phyloP scores from a whole-genome alignment of 352 stramenopile species.

The Phytophthora sp. region DNA sequence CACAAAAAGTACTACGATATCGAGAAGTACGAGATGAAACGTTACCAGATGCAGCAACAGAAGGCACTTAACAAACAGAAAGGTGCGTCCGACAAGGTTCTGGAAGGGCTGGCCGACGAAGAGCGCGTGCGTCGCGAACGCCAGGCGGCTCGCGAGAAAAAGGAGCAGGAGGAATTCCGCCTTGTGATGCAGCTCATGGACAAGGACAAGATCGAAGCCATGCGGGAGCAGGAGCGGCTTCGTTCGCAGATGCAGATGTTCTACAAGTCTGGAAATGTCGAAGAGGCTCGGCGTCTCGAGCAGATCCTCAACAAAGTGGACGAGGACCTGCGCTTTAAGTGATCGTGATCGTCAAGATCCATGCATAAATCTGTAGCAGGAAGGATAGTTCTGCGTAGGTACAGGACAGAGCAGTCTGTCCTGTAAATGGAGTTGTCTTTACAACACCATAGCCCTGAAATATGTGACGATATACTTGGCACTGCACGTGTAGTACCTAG shows the following conservation, averaged over 20 bases:
- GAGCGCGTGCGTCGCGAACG: slow-evolving; percentile 71
- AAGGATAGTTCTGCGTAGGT: background rate
- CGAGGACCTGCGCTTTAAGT: slow-evolving; percentile 48
- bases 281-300: slow-evolving; percentile 85
- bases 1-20: slow-evolving; percentile 99
- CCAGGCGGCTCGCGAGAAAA: slow-evolving; percentile 51
- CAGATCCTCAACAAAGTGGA: slow-evolving; percentile 73
- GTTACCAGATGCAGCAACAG: slow-evolving; percentile 88
- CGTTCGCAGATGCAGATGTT: slow-evolving; percentile 90
- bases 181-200: slow-evolving; percentile 86
- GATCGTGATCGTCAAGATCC: too few species aligned
- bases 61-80: slow-evolving; percentile 49
- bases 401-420: background rate
- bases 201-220: slow-evolving; percentile 86
- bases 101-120: slow-evolving; percentile 54
- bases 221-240: slow-evolving; percentile 86
- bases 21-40: slow-evolving; percentile 96
- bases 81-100: slow-evolving; percentile 15
- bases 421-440: too few species aligned
- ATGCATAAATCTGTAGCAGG: slow-evolving; percentile 2
- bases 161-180: slow-evolving; percentile 78
- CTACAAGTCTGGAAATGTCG: slow-evolving; percentile 90
- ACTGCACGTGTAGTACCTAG: too few species aligned
- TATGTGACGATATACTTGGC: too few species aligned
- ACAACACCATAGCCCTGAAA: too few species aligned